Conservation (phyloP, 2,329 filamentous ascomycete genomes). For the Neonectria faginata region DNA sequence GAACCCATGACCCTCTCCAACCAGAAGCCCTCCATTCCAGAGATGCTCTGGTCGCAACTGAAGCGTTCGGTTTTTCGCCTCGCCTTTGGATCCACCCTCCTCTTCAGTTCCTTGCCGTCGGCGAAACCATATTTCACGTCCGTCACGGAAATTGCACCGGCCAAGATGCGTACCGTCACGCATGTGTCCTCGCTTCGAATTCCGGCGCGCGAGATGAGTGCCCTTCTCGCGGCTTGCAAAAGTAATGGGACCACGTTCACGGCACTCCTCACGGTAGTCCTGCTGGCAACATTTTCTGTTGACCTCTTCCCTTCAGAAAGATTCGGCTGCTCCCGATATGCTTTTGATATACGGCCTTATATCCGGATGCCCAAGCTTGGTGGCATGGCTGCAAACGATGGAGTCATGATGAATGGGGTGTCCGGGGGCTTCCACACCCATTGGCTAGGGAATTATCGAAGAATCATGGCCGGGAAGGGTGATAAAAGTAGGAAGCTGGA, state of each 20-base stretch:
- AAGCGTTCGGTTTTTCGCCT: slow-evolving; percentile 11
- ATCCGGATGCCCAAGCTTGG: slow-evolving; percentile 14
- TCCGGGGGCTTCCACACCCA: slow-evolving; percentile 18
- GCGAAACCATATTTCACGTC: slow-evolving; percentile 27
- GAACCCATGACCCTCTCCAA: slow-evolving; percentile 15
- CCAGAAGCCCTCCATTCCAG: slow-evolving; percentile 12
- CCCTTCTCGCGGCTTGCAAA: slow-evolving; percentile 31
- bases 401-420: slow-evolving; percentile 26
- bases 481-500: slow-evolving; percentile 2
- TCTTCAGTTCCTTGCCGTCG: slow-evolving; percentile 22
- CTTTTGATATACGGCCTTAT: slow-evolving; percentile 21
- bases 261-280: slow-evolving; percentile 33
- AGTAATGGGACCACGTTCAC: slow-evolving; percentile 38
- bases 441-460: slow-evolving; percentile 28
- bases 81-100: slow-evolving; percentile 13
- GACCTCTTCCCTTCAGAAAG: slow-evolving; percentile 40
- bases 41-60: slow-evolving; percentile 21
- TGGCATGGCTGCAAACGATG: slow-evolving; percentile 14
- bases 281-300: slow-evolving; percentile 34
- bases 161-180: slow-evolving; percentile 27
- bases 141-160: slow-evolving; percentile 19
- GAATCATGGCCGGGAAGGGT: slow-evolving; percentile 7
- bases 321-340: slow-evolving; percentile 27
- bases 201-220: slow-evolving; percentile 20
- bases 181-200: slow-evolving; percentile 26